Evolutionary conservation across 83 land plant genomes (phyloP).

Genomic region (Larix sibirica): DNA sequence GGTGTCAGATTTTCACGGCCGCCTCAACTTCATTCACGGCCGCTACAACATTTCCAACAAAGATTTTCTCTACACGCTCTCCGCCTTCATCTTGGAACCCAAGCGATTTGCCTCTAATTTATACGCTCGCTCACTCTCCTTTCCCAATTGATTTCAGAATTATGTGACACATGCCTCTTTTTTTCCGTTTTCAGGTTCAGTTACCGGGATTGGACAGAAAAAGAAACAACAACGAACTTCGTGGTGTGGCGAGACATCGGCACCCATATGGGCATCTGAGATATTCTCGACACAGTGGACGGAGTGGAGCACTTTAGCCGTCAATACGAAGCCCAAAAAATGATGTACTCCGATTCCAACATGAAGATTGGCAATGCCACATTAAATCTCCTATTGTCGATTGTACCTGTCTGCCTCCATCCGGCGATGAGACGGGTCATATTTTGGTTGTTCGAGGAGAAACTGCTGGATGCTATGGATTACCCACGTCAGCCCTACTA

Average conservation of each 20-base stretch:
- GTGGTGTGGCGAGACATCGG: constrained; percentile 30
- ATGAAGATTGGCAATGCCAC: constrained; percentile 9
- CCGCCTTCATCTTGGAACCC: too few species aligned
- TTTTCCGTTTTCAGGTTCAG: constrained; percentile 12
- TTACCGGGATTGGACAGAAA: constrained; percentile 20
- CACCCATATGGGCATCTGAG: constrained; percentile 28
- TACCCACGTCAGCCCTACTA: constrained; percentile 27
- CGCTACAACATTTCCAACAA: constrained; percentile 30
- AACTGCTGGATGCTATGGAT: constrained; percentile 12
- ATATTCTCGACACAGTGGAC: constrained; percentile 24
- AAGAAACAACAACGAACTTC: constrained; percentile 7
- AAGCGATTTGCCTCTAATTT: too few species aligned
- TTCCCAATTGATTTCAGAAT: too few species aligned
- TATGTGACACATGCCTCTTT: too few species aligned
- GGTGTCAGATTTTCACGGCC: too few species aligned
- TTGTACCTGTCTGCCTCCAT: neutral
- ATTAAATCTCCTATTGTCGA: constrained; percentile 9
- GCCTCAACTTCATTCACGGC: constrained; percentile 6
- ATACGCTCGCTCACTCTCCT: too few species aligned
- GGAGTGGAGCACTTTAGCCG: constrained; percentile 3
- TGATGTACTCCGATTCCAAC: constrained; percentile 22
- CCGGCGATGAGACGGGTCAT: neutral
- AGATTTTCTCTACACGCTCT: constrained; percentile 23
- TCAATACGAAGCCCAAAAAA: constrained; percentile 18
- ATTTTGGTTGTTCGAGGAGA: constrained; percentile 20